Conservation (phyloP, 2,329 filamentous ascomycete species). For the Colletotrichum gigasporum region DNA sequence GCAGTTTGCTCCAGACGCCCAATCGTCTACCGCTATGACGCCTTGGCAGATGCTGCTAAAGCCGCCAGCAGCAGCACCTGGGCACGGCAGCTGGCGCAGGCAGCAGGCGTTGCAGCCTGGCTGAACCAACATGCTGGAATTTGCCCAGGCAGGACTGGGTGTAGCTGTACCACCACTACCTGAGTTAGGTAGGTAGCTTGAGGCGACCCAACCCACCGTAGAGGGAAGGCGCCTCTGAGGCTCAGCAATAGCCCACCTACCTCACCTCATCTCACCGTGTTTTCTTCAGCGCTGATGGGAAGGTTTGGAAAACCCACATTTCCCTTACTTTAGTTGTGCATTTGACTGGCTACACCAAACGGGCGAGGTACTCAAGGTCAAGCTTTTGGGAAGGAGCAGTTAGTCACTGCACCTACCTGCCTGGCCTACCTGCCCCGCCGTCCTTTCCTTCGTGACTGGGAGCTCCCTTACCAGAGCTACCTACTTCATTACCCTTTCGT, state of each 20-base stretch:
- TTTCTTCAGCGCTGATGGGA: too few species aligned
- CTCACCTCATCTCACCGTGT: too few species aligned
- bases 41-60: neutral
- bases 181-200: too few species aligned
- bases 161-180: neutral
- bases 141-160: too few species aligned
- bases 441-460: too few species aligned
- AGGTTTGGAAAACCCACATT: too few species aligned
- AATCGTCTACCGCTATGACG: neutral
- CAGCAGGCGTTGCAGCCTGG: neutral
- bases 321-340: neutral
- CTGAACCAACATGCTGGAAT: neutral
- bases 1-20: neutral
- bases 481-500: too few species aligned
- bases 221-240: neutral
- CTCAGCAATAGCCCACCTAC: neutral
- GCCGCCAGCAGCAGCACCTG: neutral
- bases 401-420: too few species aligned
- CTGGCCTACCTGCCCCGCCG: neutral
- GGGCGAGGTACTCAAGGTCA: too few species aligned
- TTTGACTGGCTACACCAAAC: neutral
- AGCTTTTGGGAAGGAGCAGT: too few species aligned
- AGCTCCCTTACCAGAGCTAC: too few species aligned
- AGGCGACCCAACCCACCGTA: neutral
- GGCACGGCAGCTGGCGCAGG: neutral